Conservation (phyloP, 768 basidiomycete genomes). For the Atractiella rhizophila region DNA sequence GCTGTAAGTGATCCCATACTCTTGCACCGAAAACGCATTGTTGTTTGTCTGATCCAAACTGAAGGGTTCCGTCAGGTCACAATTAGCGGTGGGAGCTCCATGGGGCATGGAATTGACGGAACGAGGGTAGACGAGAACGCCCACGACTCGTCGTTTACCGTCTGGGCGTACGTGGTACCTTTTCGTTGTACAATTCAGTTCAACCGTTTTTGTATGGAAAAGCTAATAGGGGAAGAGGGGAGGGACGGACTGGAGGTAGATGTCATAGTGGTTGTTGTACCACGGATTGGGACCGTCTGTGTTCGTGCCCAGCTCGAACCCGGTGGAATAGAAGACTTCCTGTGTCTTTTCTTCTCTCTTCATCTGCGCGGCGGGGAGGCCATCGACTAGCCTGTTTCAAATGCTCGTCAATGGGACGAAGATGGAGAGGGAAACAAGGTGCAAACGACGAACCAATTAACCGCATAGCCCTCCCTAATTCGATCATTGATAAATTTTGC, state of each 20-base stretch:
- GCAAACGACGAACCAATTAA: too few species aligned
- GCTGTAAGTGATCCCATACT: background rate
- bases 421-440: too few species aligned
- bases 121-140: slow-evolving; percentile 59
- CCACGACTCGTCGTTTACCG: slow-evolving; percentile 60
- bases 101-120: slow-evolving; percentile 21
- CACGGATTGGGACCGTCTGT: slow-evolving; percentile 25
- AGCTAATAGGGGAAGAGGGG: background rate
- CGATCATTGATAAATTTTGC: slow-evolving; percentile 75
- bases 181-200: slow-evolving; percentile 6
- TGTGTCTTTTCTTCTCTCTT: slow-evolving; percentile 49
- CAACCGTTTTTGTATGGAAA: background rate
- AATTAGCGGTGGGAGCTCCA: background rate
- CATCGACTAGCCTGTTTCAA: slow-evolving; percentile 83
- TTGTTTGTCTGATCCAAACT: slow-evolving; percentile 4
- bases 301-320: slow-evolving; percentile 54
- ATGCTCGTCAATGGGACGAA: too few species aligned
- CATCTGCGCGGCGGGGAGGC: slow-evolving; percentile 80
- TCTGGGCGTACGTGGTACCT: slow-evolving; percentile 58
- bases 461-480: slow-evolving; percentile 69
- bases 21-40: background rate
- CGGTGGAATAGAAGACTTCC: slow-evolving; percentile 52
- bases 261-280: slow-evolving; percentile 68
- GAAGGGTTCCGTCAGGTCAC: background rate
- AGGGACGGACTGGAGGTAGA: slow-evolving; percentile 23